These are phyloP conservation scores for Mortierella sp. DNA, from an alignment of 371 early-diverging fungal genomes.

Conservation along the genomic window DNA sequence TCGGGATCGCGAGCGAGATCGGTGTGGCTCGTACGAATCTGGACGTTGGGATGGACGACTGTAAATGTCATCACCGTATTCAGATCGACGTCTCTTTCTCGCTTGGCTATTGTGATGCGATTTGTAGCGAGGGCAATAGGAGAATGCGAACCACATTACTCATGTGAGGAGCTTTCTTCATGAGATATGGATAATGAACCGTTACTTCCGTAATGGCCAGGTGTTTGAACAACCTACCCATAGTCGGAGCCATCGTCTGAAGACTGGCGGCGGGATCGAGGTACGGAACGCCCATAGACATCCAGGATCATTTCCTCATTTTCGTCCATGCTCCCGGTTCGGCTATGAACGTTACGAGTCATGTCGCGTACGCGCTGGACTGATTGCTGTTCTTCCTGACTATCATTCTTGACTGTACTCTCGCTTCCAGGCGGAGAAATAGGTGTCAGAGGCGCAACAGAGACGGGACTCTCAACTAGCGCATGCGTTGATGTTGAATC, in stretches of 20 bases:
- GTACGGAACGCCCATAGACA: slow-evolving; percentile 35
- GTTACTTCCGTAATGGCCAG: too few relatives aligned
- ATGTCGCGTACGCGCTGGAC: slow-evolving; percentile 21
- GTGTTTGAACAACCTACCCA: slow-evolving; percentile 32
- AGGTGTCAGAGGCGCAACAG: slow-evolving; percentile 32
- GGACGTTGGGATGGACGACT: slow-evolving; percentile 20
- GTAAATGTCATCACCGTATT: slow-evolving; percentile 27
- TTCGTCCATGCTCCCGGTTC: slow-evolving; percentile 26
- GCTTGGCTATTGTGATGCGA: slow-evolving; percentile 15
- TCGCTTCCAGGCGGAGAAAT: slow-evolving; percentile 25
- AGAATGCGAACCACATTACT: background rate
- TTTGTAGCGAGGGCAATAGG: slow-evolving; percentile 2
- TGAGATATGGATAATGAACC: background rate
- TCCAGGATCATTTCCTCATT: slow-evolving; percentile 41
- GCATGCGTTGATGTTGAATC: slow-evolving; percentile 8
- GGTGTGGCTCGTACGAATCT: slow-evolving; percentile 27
- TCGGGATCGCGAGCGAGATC: slow-evolving; percentile 13
- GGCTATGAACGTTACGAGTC: slow-evolving; percentile 38
- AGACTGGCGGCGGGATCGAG: slow-evolving; percentile 36
- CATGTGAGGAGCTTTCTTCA: too few relatives aligned
- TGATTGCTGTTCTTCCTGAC: background rate
- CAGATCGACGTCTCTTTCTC: slow-evolving; percentile 30
- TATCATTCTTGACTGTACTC: too few relatives aligned
- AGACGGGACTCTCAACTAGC: slow-evolving; percentile 11
- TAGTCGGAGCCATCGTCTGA: slow-evolving; percentile 32